Conservation (phyloP, 192 early-diverging fungal genomes). For the Umbelopsis vinacea region DNA sequence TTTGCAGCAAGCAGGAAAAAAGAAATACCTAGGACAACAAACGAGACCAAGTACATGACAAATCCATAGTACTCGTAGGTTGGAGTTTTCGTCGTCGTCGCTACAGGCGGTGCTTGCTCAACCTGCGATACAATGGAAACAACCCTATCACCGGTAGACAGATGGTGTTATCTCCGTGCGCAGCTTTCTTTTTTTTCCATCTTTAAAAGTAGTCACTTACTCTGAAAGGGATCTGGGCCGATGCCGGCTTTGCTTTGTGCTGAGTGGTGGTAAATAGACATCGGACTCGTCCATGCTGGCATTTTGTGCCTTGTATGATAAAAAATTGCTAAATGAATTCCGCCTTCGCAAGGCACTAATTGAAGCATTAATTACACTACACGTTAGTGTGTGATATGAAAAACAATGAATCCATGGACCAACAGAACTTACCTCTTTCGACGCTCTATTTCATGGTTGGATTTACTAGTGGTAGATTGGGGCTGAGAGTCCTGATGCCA, state of each 20-base stretch:
- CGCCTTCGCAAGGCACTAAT: conserved; percentile 28
- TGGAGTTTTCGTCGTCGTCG: conserved; percentile 63
- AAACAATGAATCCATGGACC: no score
- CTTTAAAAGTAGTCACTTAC: conserved; percentile 17
- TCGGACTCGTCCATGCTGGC: neutral
- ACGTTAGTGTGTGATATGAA: no score
- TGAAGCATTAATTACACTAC: neutral
- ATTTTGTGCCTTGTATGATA: conserved; percentile 27
- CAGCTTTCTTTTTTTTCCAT: neutral
- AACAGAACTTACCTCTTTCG: conserved; percentile 1
- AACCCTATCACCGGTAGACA: no score
- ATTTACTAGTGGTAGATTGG: neutral
- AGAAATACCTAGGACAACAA: conserved; percentile 64
- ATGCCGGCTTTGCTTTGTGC: conserved; percentile 31
- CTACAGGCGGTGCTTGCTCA: conserved; percentile 39
- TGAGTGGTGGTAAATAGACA: neutral
- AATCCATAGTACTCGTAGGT: conserved; percentile 90
- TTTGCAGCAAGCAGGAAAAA: conserved; percentile 23
- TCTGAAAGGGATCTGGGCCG: conserved; percentile 42
- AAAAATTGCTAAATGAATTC: conserved; percentile 40
- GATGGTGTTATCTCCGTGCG: neutral
- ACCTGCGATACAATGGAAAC: conserved; percentile 20
- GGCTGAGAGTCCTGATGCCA: neutral
- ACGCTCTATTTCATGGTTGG: neutral
- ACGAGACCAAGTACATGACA: conserved; percentile 80